Evolutionary conservation across 2,329 filamentous ascomycete species (phyloP).

Genomic region (Trichoderma afroharzianum): DNA sequence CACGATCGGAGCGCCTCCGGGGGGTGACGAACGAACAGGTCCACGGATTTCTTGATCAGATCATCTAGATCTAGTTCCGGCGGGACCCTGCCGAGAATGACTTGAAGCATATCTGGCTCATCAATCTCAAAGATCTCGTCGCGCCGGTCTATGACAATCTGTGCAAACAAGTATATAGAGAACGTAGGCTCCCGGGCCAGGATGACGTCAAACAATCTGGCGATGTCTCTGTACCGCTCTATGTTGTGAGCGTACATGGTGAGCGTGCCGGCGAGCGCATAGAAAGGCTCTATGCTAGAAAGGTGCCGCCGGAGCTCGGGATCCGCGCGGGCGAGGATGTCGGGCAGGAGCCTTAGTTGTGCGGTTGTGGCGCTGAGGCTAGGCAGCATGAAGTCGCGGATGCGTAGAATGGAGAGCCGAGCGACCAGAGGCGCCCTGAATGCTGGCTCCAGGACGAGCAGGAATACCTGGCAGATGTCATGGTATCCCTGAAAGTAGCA

Average conservation of each 20-base stretch:
- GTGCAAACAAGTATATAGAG: constrained; percentile 85
- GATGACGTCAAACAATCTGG: constrained; percentile 87
- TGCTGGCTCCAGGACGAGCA: constrained; percentile 71
- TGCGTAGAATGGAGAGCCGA: constrained; percentile 82
- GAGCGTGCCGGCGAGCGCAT: constrained; percentile 86
- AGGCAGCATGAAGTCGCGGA: constrained; percentile 97
- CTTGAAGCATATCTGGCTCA: constrained; percentile 90
- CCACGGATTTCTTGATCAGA: constrained; percentile 64
- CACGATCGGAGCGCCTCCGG: constrained; percentile 71
- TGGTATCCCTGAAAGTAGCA: constrained; percentile 99
- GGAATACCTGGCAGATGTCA: constrained; percentile 93
- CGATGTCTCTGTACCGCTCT: constrained; percentile 81
- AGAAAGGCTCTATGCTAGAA: constrained; percentile 78
- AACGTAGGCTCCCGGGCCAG: constrained; percentile 85
- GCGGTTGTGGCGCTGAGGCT: constrained; percentile 74
- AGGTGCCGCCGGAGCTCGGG: constrained; percentile 69
- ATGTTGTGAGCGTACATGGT: constrained; percentile 98
- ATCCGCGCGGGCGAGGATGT: constrained; percentile 72
- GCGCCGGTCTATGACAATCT: constrained; percentile 76
- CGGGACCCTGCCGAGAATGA: constrained; percentile 81
- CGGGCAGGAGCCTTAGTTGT: constrained; percentile 83
- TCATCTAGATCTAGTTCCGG: constrained; percentile 74
- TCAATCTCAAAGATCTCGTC: constrained; percentile 87
- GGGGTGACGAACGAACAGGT: constrained; percentile 63
- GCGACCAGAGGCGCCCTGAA: constrained; percentile 62